phyloP scores from a whole-genome alignment of 495 filamentous ascomycete genomes.

The Coniosporium apollinis region DNA sequence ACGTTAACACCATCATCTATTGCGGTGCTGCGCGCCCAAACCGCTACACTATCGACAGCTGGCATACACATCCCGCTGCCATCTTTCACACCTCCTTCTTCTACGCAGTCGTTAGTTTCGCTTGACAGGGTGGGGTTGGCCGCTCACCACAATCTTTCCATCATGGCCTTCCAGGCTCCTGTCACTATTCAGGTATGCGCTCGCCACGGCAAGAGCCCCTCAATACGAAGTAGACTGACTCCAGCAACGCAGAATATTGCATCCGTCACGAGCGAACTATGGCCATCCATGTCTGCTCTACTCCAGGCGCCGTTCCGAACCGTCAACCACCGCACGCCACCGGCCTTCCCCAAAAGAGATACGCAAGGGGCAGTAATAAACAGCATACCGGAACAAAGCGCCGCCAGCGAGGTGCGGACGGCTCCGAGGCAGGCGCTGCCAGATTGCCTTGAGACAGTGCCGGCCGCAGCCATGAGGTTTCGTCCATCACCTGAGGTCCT shows the following conservation, averaged over 20 bases:
- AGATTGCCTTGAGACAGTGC: not conserved
- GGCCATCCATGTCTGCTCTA: not conserved
- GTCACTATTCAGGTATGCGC: slow-evolving; percentile 1
- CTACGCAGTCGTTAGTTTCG: not conserved
- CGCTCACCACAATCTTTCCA: not conserved
- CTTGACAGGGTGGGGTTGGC: not conserved
- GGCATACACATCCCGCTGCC: not conserved
- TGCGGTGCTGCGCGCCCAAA: not conserved
- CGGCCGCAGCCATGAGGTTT: not conserved
- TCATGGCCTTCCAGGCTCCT: slow-evolving; percentile 11
- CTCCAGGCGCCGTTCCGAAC: not conserved
- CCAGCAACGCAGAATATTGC: slow-evolving; percentile 1
- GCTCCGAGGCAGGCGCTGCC: not conserved
- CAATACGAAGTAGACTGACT: not conserved
- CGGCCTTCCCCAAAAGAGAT: not conserved
- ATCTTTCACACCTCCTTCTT: not conserved
- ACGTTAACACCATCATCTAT: not conserved
- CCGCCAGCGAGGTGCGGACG: too few relatives aligned
- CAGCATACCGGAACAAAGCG: not conserved
- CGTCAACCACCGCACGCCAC: not conserved
- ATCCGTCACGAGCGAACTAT: not conserved
- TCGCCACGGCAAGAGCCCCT: not conserved
- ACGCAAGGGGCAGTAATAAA: too few relatives aligned
- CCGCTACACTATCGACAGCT: not conserved
- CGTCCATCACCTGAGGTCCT: not conserved